Base-by-base conservation (phyloP, 2,329 filamentous ascomycete genomes). In the Mycogone perniciosa region DNA sequence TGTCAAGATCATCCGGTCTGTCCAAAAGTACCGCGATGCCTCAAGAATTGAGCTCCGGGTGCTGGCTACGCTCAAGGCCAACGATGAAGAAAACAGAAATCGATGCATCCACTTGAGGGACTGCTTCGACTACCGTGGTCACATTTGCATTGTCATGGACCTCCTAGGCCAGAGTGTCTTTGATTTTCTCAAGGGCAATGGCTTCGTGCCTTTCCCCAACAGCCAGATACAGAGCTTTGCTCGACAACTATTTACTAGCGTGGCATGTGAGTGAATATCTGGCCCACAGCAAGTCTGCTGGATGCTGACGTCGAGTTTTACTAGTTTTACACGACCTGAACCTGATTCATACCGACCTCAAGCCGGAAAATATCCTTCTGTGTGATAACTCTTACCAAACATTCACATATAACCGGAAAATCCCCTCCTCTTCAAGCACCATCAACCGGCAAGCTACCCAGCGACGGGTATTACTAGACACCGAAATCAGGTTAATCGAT, bases 201-300 rank as follows among this genome's bases (percentile, higher is more conserved):
- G 82, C 57, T 99, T 99, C 64, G 90, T 96, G 13, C 93, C 93
- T 1, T 99, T 99, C 64, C 93, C 93, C 9, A 97, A 95, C 75
- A 96, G 91, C 58, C 93, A 99, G 69, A 99, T 99, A 53, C 93
- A 97, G 68, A 92, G 82, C 66, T 97, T 99, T 75, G 93, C 93
- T 44, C 84, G 92, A 45, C 93, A 99, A 66, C 76, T 99, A 11
- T 88, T 99, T 55, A 97, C 92, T n/a, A 97, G 92, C 63, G 95
- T 99, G 63, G 93, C 93, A 52, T 99, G 89, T 95, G 74, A 77
- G 89, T 82, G 38, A 13, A 31, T 20, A 44, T 7, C 11, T 26
- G 35, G 7, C 10, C 29, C 31, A 20, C 44, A 10, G n/a, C 20
- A 37, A 5, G 8, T 4, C 31, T 10, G n/a, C 10, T 26, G 10